These are phyloP conservation scores for Toxicodendron radicans DNA, from an alignment of 345 rosid species.

Conservation along the genomic window DNA sequence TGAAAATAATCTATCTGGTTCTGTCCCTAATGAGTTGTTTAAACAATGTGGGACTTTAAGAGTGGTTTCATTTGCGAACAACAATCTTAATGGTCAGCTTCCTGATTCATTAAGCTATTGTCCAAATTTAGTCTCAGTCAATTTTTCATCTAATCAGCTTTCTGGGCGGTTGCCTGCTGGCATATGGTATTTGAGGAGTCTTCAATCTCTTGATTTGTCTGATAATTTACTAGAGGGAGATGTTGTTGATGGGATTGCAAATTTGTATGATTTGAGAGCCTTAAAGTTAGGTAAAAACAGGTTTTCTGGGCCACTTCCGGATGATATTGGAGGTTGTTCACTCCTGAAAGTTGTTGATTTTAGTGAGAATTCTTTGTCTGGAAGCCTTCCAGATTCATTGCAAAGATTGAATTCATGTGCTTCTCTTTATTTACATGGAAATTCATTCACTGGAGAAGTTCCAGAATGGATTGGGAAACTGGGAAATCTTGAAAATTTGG, in stretches of 20 bases:
- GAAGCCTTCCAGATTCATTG: constrained; percentile 68
- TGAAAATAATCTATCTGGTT: constrained; percentile 63
- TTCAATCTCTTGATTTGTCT: constrained; percentile 69
- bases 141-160: constrained; percentile 69
- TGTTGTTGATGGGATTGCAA: constrained; percentile 56
- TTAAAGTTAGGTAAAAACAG: constrained; percentile 55
- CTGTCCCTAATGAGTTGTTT: constrained; percentile 66
- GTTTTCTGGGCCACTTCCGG: constrained; percentile 62
- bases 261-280: constrained; percentile 51
- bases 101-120: constrained; percentile 71
- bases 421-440: constrained; percentile 53
- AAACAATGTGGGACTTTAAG: constrained; percentile 75
- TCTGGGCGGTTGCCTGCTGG: constrained; percentile 63
- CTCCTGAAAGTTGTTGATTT: constrained; percentile 53
- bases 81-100: constrained; percentile 63
- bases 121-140: constrained; percentile 46
- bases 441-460: constrained; percentile 56
- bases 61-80: constrained; percentile 63
- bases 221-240: constrained; percentile 64
- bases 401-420: constrained; percentile 46
- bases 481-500: constrained; percentile 57
- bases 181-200: constrained; percentile 60
- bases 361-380: constrained; percentile 65
- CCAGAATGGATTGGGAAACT: constrained; percentile 80
- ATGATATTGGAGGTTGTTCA: constrained; percentile 64